A percentile compares a stretch with the other conserved stretches of the same genome.
phyloP scores from a whole-genome alignment of 2,329 filamentous ascomycete species.

The Colletotrichum tanaceti region DNA sequence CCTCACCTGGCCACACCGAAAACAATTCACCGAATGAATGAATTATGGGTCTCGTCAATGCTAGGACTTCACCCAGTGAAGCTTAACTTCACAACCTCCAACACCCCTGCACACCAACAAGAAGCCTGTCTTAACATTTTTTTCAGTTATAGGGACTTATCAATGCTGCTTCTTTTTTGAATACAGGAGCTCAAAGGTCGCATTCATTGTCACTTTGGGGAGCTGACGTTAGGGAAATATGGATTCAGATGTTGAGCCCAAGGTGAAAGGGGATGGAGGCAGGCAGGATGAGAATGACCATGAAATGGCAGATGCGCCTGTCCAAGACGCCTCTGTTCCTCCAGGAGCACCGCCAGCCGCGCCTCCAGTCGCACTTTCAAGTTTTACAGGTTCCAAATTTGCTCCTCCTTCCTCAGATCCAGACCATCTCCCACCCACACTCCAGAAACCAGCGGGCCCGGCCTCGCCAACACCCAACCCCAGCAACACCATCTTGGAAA shows the following conservation, averaged over 20 bases:
- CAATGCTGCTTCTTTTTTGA: background rate
- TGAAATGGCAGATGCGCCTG: slow-evolving; percentile 33
- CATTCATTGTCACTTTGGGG: background rate
- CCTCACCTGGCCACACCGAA: slow-evolving; percentile 21
- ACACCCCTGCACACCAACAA: slow-evolving; percentile 8
- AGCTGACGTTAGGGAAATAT: slow-evolving; percentile 1
- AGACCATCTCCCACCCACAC: slow-evolving; percentile 43
- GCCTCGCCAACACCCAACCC: slow-evolving; percentile 30
- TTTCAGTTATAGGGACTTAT: background rate
- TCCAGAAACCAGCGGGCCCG: slow-evolving; percentile 48
- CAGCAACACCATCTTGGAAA: slow-evolving; percentile 42
- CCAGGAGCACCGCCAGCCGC: background rate
- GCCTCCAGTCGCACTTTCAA: background rate
- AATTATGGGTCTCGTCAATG: slow-evolving; percentile 19
- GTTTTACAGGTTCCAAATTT: background rate
- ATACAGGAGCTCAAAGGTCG: background rate
- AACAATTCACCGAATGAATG: slow-evolving; percentile 16
- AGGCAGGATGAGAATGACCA: slow-evolving; percentile 31
- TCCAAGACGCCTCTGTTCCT: slow-evolving; percentile 2
- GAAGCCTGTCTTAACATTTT: background rate
- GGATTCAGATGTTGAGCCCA: slow-evolving; percentile 30
- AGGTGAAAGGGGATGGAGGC: slow-evolving; percentile 20
- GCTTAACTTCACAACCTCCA: slow-evolving; percentile 10
- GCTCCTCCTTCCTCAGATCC: slow-evolving; percentile 5
- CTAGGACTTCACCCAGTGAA: slow-evolving; percentile 8